These are phyloP conservation scores for Annona cherimola DNA, from an alignment of 164 flowering plant genomes.

Conservation along the genomic window DNA sequence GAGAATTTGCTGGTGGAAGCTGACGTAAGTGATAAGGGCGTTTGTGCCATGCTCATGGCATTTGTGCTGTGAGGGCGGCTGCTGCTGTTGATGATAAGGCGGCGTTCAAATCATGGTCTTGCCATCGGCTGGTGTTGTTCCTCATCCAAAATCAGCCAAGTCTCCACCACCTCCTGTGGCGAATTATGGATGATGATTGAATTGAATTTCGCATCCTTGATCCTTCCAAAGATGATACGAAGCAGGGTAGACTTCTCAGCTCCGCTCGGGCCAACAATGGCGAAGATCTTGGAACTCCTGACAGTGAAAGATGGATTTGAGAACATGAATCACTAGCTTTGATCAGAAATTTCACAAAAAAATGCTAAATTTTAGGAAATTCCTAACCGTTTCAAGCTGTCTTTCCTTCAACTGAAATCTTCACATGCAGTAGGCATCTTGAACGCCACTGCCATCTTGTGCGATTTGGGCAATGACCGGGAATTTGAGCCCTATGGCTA, in stretches of 20 bases:
- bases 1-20: slow-evolving; percentile 15
- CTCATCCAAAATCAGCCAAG: no score
- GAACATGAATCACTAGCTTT: no score
- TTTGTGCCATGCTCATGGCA: slow-evolving; percentile 2
- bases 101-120: neutral
- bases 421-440: no score
- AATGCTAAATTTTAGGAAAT: no score
- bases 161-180: no score
- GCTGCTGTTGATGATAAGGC: neutral
- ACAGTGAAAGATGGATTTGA: slow-evolving; percentile 69
- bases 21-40: neutral
- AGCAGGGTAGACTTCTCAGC: slow-evolving; percentile 86
- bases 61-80: neutral
- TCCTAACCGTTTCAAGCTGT: no score
- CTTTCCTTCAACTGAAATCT: no score
- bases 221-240: slow-evolving; percentile 62
- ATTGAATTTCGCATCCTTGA: slow-evolving; percentile 37
- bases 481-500: no score
- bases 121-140: no score
- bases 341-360: no score
- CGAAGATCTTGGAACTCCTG: slow-evolving; percentile 56
- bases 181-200: slow-evolving; percentile 37
- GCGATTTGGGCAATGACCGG: no score
- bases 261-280: slow-evolving; percentile 88
- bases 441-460: no score